These are phyloP conservation scores for Rhynchosporium agropyri DNA, from an alignment of 2,329 filamentous ascomycete species.

Conservation along the genomic window DNA sequence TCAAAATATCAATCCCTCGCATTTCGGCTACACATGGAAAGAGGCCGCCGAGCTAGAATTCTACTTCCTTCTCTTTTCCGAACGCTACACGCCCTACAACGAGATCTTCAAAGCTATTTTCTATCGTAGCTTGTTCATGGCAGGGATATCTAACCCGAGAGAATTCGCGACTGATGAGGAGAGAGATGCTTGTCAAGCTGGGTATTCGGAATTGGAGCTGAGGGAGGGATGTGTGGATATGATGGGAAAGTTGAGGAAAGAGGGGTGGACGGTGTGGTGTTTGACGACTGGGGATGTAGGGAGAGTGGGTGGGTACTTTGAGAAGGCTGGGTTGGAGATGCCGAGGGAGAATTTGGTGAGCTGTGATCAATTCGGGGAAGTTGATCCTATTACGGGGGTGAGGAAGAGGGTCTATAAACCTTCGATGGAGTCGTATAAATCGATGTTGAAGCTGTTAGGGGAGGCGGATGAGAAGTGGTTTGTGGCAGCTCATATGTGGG, in stretches of 20 bases:
- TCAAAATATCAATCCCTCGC: conserved; percentile 46
- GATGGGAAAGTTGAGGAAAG: conserved; percentile 47
- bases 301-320: conserved; percentile 56
- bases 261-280: conserved; percentile 56
- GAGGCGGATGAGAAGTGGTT: conserved; percentile 52
- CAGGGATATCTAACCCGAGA: conserved; percentile 49
- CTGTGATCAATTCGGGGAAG: conserved; percentile 46
- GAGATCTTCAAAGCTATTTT: conserved; percentile 50
- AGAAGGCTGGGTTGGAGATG: conserved; percentile 52
- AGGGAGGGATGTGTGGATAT: conserved; percentile 48
- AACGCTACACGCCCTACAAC: conserved; percentile 48
- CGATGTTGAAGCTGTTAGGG: conserved; percentile 48
- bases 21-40: conserved; percentile 52
- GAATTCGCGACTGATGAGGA: conserved; percentile 49
- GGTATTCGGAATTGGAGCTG: conserved; percentile 45
- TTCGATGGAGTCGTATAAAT: conserved; percentile 49
- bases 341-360: conserved; percentile 53
- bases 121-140: conserved; percentile 51
- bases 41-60: conserved; percentile 53
- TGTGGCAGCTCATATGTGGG: conserved; percentile 63
- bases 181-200: conserved; percentile 44
- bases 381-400: conserved; percentile 42
- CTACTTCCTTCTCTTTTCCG: conserved; percentile 51
- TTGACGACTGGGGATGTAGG: conserved; percentile 55
- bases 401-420: conserved; percentile 53